A percentile compares a stretch with the other conserved stretches of the same genome.
Evolutionary conservation across 768 basidiomycete genomes (phyloP).

Genomic region (Tricholoma furcatifolium): DNA sequence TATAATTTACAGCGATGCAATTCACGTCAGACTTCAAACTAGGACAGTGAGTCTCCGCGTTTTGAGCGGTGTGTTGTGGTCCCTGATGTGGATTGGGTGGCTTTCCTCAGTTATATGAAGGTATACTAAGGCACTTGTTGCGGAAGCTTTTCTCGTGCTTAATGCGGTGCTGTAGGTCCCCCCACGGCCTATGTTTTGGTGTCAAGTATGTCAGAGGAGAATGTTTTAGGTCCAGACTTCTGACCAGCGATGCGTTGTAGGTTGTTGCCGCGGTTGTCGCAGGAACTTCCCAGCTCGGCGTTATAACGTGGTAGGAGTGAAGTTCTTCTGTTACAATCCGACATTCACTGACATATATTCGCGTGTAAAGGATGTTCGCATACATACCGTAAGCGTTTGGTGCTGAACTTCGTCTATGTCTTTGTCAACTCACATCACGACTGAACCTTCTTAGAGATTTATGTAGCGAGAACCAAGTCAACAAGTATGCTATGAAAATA

Average conservation of each 20-base stretch:
- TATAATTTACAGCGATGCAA: constrained; percentile 48
- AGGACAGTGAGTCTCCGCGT: constrained; percentile 52
- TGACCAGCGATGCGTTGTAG: constrained; percentile 14
- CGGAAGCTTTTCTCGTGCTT: background rate
- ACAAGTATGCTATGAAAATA: constrained; percentile 28
- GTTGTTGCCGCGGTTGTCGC: constrained; percentile 59
- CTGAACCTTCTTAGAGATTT: constrained; percentile 35
- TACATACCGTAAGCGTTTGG: constrained; percentile 47
- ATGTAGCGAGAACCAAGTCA: constrained; percentile 42
- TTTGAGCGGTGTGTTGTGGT: background rate
- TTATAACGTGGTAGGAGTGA: constrained; percentile 56
- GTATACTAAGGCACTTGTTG: constrained; percentile 22
- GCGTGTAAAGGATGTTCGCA: constrained; percentile 51
- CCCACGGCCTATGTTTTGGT: constrained; percentile 65
- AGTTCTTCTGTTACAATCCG: background rate
- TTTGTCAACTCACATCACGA: background rate
- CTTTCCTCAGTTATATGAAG: constrained; percentile 45
- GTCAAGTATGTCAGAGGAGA: constrained; percentile 38
- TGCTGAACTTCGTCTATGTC: background rate
- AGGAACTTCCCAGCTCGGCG: constrained; percentile 64
- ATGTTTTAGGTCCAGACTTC: background rate
- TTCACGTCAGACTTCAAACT: constrained; percentile 77
- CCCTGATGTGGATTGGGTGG: background rate
- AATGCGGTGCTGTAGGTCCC: constrained; percentile 40
- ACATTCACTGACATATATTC: background rate